Percentiles rank a stretch among this genome's conserved stretches.
Conservation (phyloP, 176 grass and related monocot genomes). For the Carex kokanica region DNA sequence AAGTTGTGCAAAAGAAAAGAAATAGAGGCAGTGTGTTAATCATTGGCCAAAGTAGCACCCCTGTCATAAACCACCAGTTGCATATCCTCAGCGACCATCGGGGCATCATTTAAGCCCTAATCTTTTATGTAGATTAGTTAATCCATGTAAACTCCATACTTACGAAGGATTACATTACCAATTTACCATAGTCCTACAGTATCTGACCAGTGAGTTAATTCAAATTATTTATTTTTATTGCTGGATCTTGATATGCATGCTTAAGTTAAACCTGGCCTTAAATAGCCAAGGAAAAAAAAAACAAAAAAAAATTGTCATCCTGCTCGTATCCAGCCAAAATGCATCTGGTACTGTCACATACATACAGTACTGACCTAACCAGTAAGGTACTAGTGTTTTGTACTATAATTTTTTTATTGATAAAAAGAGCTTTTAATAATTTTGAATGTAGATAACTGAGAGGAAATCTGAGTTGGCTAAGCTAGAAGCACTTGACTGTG, state of each 20-base stretch:
- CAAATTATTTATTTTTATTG: background rate
- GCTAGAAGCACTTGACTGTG: conserved; percentile 77
- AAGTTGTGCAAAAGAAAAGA: too few species aligned
- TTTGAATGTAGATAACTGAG: conserved; percentile 61
- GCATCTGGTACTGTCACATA: too few species aligned
- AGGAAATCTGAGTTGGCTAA: conserved; percentile 77
- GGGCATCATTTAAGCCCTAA: too few species aligned
- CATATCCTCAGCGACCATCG: too few species aligned
- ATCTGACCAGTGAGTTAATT: background rate
- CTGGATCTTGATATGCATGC: background rate
- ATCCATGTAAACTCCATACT: background rate
- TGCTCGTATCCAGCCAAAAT: too few species aligned
- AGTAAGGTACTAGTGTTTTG: background rate
- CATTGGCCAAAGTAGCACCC: too few species aligned
- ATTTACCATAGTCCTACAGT: background rate
- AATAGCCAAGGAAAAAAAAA: too few species aligned
- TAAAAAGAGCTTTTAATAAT: background rate
- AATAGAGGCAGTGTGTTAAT: too few species aligned
- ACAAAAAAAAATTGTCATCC: too few species aligned
- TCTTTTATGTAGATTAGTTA: background rate
- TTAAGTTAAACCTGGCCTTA: background rate
- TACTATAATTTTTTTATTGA: background rate
- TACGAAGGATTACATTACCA: conserved; percentile 4
- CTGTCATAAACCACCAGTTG: too few species aligned
- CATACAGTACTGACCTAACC: background rate